These are phyloP conservation scores for Pythium pyrilobum DNA, from an alignment of 352 stramenopile genomes.

Conservation along the genomic window DNA sequence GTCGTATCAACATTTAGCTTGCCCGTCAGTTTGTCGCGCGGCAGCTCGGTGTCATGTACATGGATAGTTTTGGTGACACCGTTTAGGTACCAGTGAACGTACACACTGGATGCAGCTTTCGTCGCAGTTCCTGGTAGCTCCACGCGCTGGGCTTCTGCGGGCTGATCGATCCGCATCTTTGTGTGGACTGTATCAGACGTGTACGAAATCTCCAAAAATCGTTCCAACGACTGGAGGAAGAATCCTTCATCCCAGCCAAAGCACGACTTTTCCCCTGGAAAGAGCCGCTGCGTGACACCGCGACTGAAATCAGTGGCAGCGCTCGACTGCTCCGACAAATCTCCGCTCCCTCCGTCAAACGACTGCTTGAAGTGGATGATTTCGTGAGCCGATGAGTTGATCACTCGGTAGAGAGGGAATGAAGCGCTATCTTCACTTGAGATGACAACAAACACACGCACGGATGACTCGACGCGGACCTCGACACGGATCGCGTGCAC, in stretches of 20 bases:
- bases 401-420: slow-evolving; percentile 72
- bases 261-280: slow-evolving; percentile 62
- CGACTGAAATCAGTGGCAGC: slow-evolving; percentile 37
- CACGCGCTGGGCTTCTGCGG: slow-evolving; percentile 53
- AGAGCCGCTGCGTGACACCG: slow-evolving; percentile 57
- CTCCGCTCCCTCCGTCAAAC: slow-evolving; percentile 47
- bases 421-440: slow-evolving; percentile 56
- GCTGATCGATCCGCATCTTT: slow-evolving; percentile 70
- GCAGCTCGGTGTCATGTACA: slow-evolving; percentile 55
- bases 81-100: slow-evolving; percentile 79
- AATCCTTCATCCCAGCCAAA: slow-evolving; percentile 87
- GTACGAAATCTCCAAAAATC: slow-evolving; percentile 59
- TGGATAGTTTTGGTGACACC: slow-evolving; percentile 81
- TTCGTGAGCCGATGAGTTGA: slow-evolving; percentile 66
- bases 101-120: slow-evolving; percentile 28
- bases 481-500: slow-evolving; percentile 80
- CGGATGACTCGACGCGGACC: slow-evolving; percentile 62
- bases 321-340: slow-evolving; percentile 40
- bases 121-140: slow-evolving; percentile 43
- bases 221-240: slow-evolving; percentile 62
- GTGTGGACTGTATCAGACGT: slow-evolving; percentile 33
- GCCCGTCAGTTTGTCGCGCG: slow-evolving; percentile 60
- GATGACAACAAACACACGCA: slow-evolving; percentile 73
- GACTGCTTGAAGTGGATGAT: slow-evolving; percentile 80
- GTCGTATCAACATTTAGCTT: slow-evolving; percentile 25